Conservation (phyloP, 305 asterid species). For the Salvia sclarea region DNA sequence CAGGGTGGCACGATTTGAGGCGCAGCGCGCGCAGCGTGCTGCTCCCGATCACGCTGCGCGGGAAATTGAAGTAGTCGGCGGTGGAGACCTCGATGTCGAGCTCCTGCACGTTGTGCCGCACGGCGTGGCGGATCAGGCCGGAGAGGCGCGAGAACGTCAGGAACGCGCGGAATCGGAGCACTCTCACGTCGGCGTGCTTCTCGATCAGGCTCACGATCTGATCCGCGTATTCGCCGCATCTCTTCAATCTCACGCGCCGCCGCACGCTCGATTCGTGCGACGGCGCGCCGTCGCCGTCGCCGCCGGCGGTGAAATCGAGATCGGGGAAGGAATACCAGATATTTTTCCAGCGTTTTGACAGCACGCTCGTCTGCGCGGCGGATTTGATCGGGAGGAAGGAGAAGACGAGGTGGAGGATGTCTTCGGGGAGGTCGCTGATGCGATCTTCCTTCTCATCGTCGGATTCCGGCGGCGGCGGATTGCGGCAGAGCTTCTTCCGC, state of each 20-base stretch:
- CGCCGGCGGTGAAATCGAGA: conserved; percentile 68
- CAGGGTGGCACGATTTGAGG: conserved; percentile 60
- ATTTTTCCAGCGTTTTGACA: conserved; percentile 65
- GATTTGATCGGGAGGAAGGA: conserved; percentile 57
- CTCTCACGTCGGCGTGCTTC: conserved; percentile 50
- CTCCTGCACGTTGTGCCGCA: conserved; percentile 63
- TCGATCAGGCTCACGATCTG: conserved; percentile 53
- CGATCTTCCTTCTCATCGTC: conserved; percentile 49
- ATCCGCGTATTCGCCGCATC: conserved; percentile 43
- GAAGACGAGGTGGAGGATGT: conserved; percentile 60
- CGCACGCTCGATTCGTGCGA: conserved; percentile 20
- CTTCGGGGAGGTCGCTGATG: conserved; percentile 77
- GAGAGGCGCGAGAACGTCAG: conserved; percentile 54
- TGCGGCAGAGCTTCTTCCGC: conserved; percentile 43
- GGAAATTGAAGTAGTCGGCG: conserved; percentile 64
- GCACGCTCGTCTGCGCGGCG: conserved; percentile 55
- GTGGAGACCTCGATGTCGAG: conserved; percentile 75
- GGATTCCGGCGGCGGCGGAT: neutral
- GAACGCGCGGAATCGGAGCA: conserved; percentile 54
- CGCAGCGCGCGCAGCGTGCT: conserved; percentile 49
- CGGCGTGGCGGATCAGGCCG: conserved; percentile 59
- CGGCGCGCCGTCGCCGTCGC: no score
- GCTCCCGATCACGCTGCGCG: conserved; percentile 53
- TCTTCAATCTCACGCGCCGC: conserved; percentile 27
- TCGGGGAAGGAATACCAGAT: conserved; percentile 75